These are phyloP conservation scores for Scheffersomyces segobiensis DNA, from an alignment of 1,139 yeast species.

Conservation along the genomic window DNA sequence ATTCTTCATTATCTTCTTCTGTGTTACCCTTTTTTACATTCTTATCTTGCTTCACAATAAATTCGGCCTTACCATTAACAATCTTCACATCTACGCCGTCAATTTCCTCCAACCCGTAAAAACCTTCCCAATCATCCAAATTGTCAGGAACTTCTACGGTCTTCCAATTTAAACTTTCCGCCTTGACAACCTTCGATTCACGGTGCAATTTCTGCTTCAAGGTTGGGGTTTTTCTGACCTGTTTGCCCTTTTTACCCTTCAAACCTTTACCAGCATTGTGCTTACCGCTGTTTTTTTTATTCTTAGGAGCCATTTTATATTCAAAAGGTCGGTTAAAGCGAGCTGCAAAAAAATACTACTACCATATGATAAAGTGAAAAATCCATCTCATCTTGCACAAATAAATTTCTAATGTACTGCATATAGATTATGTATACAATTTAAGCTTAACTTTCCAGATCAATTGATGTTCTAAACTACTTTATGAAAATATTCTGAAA, in stretches of 20 bases:
- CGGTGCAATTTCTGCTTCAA: slow-evolving; percentile 33
- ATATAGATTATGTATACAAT: no score
- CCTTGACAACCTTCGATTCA: slow-evolving; percentile 46
- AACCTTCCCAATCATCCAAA: slow-evolving; percentile 84
- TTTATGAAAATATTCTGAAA: neutral
- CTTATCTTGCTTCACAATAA: slow-evolving; percentile 51
- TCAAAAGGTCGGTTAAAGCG: neutral
- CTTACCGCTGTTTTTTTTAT: slow-evolving; percentile 2
- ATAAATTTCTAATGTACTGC: neutral
- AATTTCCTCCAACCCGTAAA: slow-evolving; percentile 88
- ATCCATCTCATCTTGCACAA: neutral
- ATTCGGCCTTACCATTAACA: slow-evolving; percentile 64
- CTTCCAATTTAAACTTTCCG: slow-evolving; percentile 69
- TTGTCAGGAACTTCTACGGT: slow-evolving; percentile 81
- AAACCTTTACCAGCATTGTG: slow-evolving; percentile 8
- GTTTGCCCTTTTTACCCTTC: slow-evolving; percentile 7
- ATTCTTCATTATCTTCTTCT: slow-evolving; percentile 11
- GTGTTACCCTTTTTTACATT: slow-evolving; percentile 12
- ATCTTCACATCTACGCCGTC: slow-evolving; percentile 86
- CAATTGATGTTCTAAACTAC: neutral
- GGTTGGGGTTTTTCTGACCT: slow-evolving; percentile 22
- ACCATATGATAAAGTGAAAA: neutral
- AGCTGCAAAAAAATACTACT: neutral
- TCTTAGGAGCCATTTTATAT: neutral
- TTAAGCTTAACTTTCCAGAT: neutral